Evolutionary conservation across 2,329 filamentous ascomycete species (phyloP).

Genomic region (Rhynchosporium secalis): DNA sequence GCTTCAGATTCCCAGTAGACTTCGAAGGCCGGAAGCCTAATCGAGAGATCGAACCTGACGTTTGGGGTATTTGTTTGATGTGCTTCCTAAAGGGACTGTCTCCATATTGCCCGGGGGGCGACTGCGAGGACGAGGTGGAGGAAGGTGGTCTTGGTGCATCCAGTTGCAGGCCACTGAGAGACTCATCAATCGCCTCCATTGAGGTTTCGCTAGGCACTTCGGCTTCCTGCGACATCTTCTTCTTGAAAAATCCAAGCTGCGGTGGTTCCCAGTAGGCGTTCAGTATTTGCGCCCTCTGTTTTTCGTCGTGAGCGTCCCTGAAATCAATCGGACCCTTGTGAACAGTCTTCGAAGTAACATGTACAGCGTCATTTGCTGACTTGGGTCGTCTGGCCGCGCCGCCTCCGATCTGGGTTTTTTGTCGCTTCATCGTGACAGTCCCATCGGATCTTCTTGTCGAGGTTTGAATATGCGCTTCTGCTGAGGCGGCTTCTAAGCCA

Average conservation of each 20-base stretch:
- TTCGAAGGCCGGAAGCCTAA: neutral
- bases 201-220: neutral
- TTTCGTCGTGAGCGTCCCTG: conserved; percentile 21
- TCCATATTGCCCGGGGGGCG: neutral
- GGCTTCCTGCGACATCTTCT: neutral
- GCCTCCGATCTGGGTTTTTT: conserved; percentile 16
- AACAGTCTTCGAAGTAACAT: conserved; percentile 5
- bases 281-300: conserved; percentile 19
- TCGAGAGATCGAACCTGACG: conserved; percentile 19
- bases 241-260: conserved; percentile 13
- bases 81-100: neutral
- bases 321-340: conserved; percentile 20
- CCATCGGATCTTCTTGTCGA: conserved; percentile 24
- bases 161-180: neutral
- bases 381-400: conserved; percentile 8
- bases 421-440: conserved; percentile 28
- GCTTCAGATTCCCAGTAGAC: neutral
- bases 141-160: neutral
- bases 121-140: neutral
- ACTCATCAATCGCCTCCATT: conserved; percentile 1
- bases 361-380: conserved; percentile 18
- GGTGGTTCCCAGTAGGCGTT: conserved; percentile 33
- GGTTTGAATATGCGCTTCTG: conserved; percentile 22
- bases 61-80: conserved; percentile 9
- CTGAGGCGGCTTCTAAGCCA: conserved; percentile 21